These are phyloP conservation scores for Annulohypoxylon bovei DNA, from an alignment of 495 filamentous ascomycete genomes.

Conservation along the genomic window DNA sequence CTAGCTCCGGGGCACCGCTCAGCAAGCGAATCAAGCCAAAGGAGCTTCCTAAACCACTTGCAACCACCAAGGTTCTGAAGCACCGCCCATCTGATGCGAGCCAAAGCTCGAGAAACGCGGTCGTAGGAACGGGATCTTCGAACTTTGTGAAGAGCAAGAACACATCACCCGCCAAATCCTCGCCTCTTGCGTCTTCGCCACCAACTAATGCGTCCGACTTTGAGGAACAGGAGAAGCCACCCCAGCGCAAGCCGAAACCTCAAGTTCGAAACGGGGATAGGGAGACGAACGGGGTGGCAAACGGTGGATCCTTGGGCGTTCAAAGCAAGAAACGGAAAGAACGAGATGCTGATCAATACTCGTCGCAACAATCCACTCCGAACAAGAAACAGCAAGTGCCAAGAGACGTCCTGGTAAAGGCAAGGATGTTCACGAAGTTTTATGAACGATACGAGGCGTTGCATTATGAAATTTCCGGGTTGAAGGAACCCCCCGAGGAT, in stretches of 20 bases:
- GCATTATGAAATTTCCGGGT: conserved; percentile 65
- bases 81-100: conserved; percentile 60
- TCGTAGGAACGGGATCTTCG: conserved; percentile 42
- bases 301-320: conserved; percentile 25
- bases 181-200: conserved; percentile 77
- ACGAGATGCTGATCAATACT: conserved; percentile 39
- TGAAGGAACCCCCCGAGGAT: conserved; percentile 62
- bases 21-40: conserved; percentile 60
- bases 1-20: conserved; percentile 60
- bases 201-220: conserved; percentile 78
- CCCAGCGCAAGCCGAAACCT: conserved; percentile 47
- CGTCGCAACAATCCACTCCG: conserved; percentile 42
- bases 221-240: conserved; percentile 49
- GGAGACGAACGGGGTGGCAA: conserved; percentile 30
- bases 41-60: conserved; percentile 40
- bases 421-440: conserved; percentile 67
- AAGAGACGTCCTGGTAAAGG: conserved; percentile 59
- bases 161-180: conserved; percentile 74
- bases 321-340: conserved; percentile 55
- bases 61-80: conserved; percentile 39
- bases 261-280: conserved; percentile 36
- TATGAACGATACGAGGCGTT: conserved; percentile 72
- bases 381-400: conserved; percentile 53
- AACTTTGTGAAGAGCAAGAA: conserved; percentile 54
- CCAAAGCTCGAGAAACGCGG: conserved; percentile 52